Evolutionary conservation across 2,329 filamentous ascomycete species (phyloP).

Genomic region (Furcasterigmium furcatum): DNA sequence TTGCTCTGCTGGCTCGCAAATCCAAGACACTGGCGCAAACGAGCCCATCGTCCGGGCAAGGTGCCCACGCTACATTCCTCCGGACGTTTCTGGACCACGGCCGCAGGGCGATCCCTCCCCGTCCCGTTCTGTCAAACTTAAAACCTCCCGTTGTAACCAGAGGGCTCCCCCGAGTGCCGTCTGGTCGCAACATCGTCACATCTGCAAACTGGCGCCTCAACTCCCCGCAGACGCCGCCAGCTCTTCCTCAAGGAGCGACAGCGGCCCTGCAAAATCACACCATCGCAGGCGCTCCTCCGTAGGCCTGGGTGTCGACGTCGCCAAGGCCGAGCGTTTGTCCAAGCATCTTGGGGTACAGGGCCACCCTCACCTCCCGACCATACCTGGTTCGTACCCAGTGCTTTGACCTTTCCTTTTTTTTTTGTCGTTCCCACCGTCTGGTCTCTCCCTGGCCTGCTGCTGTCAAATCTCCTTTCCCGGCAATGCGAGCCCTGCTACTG

Average conservation of each 20-base stretch:
- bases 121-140: not conserved
- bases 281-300: constrained; percentile 26
- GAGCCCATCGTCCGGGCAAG: no score
- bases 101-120: not conserved
- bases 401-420: constrained; percentile 4
- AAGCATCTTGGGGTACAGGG: constrained; percentile 34
- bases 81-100: no score
- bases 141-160: not conserved
- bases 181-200: not conserved
- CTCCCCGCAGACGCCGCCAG: not conserved
- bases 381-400: constrained; percentile 47
- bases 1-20: no score
- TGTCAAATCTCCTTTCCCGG: no score
- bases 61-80: no score
- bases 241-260: constrained; percentile 20
- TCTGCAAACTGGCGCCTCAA: not conserved
- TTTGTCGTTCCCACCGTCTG: constrained; percentile 3
- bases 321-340: constrained; percentile 22
- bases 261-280: constrained; percentile 19
- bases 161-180: not conserved
- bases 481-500: no score
- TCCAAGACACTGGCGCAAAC: no score
- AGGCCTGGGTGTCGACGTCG: constrained; percentile 26
- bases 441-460: not conserved
- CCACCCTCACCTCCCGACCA: constrained; percentile 44